Evolutionary conservation across 2,329 filamentous ascomycete species (phyloP), one percentile per base, ranked within the genome.

Genomic region (Pseudogymnoascus sp.): DNA sequence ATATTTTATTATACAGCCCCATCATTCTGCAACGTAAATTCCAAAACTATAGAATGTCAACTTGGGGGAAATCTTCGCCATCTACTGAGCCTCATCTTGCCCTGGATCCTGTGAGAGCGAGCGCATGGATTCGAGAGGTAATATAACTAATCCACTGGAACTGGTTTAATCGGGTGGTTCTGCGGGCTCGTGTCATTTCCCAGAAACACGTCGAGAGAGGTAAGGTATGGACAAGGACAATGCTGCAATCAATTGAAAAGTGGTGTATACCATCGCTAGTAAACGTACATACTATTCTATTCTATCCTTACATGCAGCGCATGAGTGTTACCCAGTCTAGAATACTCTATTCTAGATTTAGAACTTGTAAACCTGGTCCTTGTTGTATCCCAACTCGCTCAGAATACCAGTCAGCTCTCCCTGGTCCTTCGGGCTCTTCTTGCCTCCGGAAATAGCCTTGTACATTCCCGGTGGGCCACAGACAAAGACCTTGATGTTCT

Each of bases 341-440:
- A 28, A 2, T 32, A 28, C 28, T 54, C 9, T 20, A 14, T 32
- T 50, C 28, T 54, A 32, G 28, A 58, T 58, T 9, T 85, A 96
- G 71, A 96, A 96, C 83, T 97, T 97, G 81, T 90, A 96, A 35
- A 97, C 92, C 79, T 97, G 94, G 63, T 97, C 90, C 80, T 90
- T 85, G 67, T 71, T 79, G 77, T 91, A 91, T 41, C 91, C 91
- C 37, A 97, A 79, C 70, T 96, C 90, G 78, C 91, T 88, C 66
- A 99, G 79, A 65, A 87, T 79, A 65, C 94, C 7, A 79, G 79
- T 66, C 38, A 99, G 81, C 78, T 97, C 93, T 68, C 94, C 94
- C 79, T 99, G 94, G 74, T 99, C 91, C 70, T 84, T 81, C n/a
- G 92, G 91, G 76, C 88, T 94, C 74, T 88, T 87, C 89, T 99